These are phyloP conservation scores for Schwanniomyces sp. DNA, from an alignment of 805 yeast species.

Conservation along the genomic window DNA sequence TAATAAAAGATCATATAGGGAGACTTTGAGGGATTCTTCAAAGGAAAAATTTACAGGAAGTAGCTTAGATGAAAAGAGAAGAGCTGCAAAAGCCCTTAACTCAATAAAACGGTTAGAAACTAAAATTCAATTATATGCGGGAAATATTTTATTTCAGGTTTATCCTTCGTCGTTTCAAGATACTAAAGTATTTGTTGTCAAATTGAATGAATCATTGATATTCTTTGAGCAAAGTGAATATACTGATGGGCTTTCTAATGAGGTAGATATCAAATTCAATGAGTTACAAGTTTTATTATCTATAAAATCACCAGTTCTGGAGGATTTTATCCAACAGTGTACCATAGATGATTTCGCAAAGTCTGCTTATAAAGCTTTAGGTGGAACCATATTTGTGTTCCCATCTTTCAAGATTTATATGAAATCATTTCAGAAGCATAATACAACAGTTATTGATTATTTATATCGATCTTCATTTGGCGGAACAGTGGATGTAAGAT, in stretches of 20 bases:
- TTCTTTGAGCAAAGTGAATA: constrained; percentile 50
- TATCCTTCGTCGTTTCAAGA: constrained; percentile 85
- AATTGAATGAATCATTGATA: constrained; percentile 55
- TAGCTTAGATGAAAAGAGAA: background rate
- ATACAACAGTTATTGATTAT: constrained; percentile 60
- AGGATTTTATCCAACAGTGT: constrained; percentile 45
- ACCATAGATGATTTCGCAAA: constrained; percentile 55
- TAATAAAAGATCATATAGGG: constrained; percentile 68
- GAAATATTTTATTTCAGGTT: constrained; percentile 57
- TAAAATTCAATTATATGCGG: constrained; percentile 61
- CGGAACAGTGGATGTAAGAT: constrained; percentile 85
- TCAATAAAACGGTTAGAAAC: constrained; percentile 55
- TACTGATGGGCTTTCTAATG: constrained; percentile 49
- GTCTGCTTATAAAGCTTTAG: constrained; percentile 59
- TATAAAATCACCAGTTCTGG: constrained; percentile 50
- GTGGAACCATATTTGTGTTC: constrained; percentile 78
- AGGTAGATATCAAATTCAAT: constrained; percentile 58
- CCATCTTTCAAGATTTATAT: constrained; percentile 75
- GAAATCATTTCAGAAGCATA: constrained; percentile 66
- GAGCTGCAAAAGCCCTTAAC: constrained; percentile 4
- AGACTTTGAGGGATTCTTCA: constrained; percentile 65
- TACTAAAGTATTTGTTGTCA: constrained; percentile 66
- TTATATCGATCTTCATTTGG: constrained; percentile 73
- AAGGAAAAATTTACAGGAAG: constrained; percentile 2
- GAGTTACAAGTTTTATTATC: constrained; percentile 71